phyloP scores from a whole-genome alignment of 1,139 yeast genomes.

The Saccharomyces pastorianus region DNA sequence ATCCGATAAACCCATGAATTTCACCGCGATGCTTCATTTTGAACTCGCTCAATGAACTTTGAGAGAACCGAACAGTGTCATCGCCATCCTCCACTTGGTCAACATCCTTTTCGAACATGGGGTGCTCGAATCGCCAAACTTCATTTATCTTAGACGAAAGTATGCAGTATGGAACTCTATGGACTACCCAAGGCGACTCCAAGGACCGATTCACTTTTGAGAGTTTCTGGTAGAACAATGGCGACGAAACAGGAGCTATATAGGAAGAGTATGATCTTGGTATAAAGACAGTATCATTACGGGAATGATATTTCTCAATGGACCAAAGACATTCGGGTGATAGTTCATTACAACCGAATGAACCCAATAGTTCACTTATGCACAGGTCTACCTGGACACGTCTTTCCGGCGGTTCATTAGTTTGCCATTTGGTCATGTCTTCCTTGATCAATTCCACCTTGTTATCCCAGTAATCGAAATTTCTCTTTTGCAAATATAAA shows the following conservation, averaged over 20 bases:
- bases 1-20: conserved; percentile 70
- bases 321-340: conserved; percentile 64
- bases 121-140: conserved; percentile 51
- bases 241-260: conserved; percentile 60
- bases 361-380: conserved; percentile 76
- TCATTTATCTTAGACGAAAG: conserved; percentile 37
- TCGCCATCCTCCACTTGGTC: background rate
- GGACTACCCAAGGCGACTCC: conserved; percentile 54
- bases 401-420: background rate
- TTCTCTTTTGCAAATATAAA: conserved; percentile 38
- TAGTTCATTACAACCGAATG: conserved; percentile 86
- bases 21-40: conserved; percentile 40
- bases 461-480: conserved; percentile 39
- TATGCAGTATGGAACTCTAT: conserved; percentile 45
- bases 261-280: conserved; percentile 57
- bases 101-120: conserved; percentile 20
- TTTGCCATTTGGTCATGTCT: conserved; percentile 50
- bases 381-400: conserved; percentile 43
- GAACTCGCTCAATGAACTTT: conserved; percentile 27
- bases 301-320: conserved; percentile 31
- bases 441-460: conserved; percentile 42
- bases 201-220: conserved; percentile 24
- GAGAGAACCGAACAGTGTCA: conserved; percentile 11
- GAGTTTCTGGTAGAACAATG: conserved; percentile 37
- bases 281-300: conserved; percentile 38